These are phyloP conservation scores for Xenoacremonium recifei DNA, from an alignment of 2,329 filamentous ascomycete species.

Conservation along the genomic window DNA sequence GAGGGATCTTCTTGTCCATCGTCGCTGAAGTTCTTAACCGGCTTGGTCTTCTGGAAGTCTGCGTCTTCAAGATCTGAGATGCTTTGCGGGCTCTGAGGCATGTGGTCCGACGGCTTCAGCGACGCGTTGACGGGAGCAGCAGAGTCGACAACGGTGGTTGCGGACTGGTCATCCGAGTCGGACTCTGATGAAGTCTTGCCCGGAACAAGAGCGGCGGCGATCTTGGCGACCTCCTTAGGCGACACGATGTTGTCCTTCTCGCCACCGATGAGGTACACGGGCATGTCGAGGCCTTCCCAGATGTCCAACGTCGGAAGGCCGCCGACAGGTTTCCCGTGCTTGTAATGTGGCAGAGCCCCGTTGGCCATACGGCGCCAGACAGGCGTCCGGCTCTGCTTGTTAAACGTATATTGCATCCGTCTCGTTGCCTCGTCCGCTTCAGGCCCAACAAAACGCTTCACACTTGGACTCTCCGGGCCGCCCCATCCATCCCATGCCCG, in stretches of 20 bases:
- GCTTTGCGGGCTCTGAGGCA: constrained; percentile 28
- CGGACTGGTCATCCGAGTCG: constrained; percentile 23
- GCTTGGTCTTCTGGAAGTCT: constrained; percentile 21
- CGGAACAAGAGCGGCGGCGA: constrained; percentile 45
- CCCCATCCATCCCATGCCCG: constrained; percentile 77
- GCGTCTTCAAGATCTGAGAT: constrained; percentile 33
- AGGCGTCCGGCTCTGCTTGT: constrained; percentile 77
- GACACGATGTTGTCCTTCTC: constrained; percentile 75
- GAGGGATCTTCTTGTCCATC: constrained; percentile 44
- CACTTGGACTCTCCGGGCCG: constrained; percentile 74
- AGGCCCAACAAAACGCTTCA: constrained; percentile 71
- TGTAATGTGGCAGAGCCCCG: constrained; percentile 64
- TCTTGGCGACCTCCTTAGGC: constrained; percentile 67
- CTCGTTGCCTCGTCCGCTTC: constrained; percentile 65
- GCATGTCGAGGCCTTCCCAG: constrained; percentile 72
- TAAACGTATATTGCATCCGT: constrained; percentile 70
- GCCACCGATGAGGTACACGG: constrained; percentile 76
- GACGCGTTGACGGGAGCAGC: constrained; percentile 47
- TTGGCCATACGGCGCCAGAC: constrained; percentile 81
- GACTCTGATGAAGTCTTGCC: constrained; percentile 7
- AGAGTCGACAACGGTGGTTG: constrained; percentile 40
- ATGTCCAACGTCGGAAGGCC: constrained; percentile 67
- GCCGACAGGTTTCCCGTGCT: constrained; percentile 49
- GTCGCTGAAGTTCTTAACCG: constrained; percentile 28
- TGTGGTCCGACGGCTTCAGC: constrained; percentile 26